These are phyloP conservation scores for Ceratocystis diversiconidia DNA, from an alignment of 2,329 filamentous ascomycete species.

Conservation along the genomic window DNA sequence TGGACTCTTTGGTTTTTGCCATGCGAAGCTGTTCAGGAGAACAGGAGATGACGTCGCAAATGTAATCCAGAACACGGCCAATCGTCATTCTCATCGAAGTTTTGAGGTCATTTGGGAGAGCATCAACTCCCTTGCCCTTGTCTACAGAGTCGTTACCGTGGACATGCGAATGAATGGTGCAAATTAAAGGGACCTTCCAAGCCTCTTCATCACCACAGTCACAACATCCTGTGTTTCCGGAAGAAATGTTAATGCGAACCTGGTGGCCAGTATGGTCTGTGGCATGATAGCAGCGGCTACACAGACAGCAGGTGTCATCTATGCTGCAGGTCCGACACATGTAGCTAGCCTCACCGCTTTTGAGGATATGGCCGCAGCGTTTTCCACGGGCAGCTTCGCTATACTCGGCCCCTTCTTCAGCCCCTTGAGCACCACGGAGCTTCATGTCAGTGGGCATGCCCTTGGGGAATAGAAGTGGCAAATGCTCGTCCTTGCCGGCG, in stretches of 20 bases:
- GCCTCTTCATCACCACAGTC: slow-evolving; percentile 95
- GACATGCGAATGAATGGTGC: slow-evolving; percentile 73
- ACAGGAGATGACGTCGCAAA: slow-evolving; percentile 96
- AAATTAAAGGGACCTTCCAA: slow-evolving; percentile 76
- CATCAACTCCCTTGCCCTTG: slow-evolving; percentile 18
- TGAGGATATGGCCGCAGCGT: slow-evolving; percentile 95
- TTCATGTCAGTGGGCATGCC: slow-evolving; percentile 50
- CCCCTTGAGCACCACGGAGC: slow-evolving; percentile 75
- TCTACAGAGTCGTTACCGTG: slow-evolving; percentile 23
- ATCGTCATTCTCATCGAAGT: slow-evolving; percentile 75
- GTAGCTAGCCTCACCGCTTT: slow-evolving; percentile 84
- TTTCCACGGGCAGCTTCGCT: slow-evolving; percentile 82
- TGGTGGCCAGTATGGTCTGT: slow-evolving; percentile 91
- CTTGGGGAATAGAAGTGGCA: slow-evolving; percentile 68
- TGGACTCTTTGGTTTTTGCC: slow-evolving; percentile 67
- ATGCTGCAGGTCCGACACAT: slow-evolving; percentile 85
- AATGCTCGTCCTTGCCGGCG: slow-evolving; percentile 58
- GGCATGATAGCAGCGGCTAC: slow-evolving; percentile 84
- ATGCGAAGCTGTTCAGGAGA: slow-evolving; percentile 88
- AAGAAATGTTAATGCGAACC: slow-evolving; percentile 75
- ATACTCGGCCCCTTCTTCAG: slow-evolving; percentile 89
- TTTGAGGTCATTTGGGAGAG: slow-evolving; percentile 62
- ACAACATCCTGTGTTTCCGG: slow-evolving; percentile 89
- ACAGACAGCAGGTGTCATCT: slow-evolving; percentile 91
- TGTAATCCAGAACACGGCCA: slow-evolving; percentile 73